Conservation (phyloP, 73 alveolate species). For the Blepharisma japonicum region DNA sequence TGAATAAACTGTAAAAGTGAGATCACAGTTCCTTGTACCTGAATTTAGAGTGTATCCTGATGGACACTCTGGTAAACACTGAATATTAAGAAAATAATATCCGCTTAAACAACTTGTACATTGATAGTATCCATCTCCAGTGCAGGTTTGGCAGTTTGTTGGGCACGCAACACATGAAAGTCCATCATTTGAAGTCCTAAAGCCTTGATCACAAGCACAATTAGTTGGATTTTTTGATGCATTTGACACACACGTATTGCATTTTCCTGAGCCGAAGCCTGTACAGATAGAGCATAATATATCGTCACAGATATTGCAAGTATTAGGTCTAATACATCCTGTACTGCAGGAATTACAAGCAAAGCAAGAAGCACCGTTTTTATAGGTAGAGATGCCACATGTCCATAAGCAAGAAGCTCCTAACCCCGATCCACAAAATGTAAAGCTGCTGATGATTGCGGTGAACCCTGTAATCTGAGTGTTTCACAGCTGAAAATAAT, state of each 20-base stretch:
- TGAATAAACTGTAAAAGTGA: too few relatives aligned
- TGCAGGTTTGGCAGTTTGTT: background rate
- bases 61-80: background rate
- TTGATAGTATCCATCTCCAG: background rate
- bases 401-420: background rate
- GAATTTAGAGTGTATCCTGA: slow-evolving; percentile 1
- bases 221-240: slow-evolving; percentile 1
- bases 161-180: background rate
- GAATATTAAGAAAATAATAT: background rate
- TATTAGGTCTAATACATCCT: slow-evolving; percentile 18
- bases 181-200: background rate
- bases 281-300: background rate
- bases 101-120: background rate
- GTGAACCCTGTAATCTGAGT: background rate
- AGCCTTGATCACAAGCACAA: background rate
- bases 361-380: background rate
- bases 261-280: background rate
- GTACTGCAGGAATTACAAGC: background rate
- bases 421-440: background rate
- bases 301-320: slow-evolving; percentile 4
- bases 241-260: background rate
- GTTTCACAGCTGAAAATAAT: too few relatives aligned
- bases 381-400: background rate
- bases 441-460: background rate
- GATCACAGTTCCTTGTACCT: background rate